A percentile compares a stretch with the other conserved stretches of the same genome.
Evolutionary conservation across 2,329 filamentous ascomycete species (phyloP).

Genomic region (Talaromyces sp.): DNA sequence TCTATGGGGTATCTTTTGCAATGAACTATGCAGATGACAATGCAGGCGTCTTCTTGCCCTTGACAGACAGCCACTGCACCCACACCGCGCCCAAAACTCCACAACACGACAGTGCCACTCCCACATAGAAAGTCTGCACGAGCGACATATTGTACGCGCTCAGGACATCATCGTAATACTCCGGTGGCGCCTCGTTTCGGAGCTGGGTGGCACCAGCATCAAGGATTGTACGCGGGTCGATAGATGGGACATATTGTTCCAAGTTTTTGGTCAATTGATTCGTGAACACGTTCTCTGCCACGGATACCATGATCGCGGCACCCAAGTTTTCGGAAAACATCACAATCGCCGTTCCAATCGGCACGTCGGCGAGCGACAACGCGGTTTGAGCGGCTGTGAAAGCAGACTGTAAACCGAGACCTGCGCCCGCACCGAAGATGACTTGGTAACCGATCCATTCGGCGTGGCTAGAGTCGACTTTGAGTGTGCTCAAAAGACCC

Average conservation of each 20-base stretch:
- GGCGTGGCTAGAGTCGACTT: conserved; percentile 17
- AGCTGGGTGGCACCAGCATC: too few relatives aligned
- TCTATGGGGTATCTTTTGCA: too few relatives aligned
- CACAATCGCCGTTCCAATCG: conserved; percentile 31
- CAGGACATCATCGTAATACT: too few relatives aligned
- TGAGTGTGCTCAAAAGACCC: conserved; percentile 30
- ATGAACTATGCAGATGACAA: background rate
- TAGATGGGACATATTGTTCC: too few relatives aligned
- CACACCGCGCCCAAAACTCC: background rate
- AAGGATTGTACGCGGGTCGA: too few relatives aligned
- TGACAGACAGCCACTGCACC: background rate
- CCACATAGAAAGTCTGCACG: background rate
- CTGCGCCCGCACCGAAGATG: conserved; percentile 19
- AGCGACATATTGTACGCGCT: background rate
- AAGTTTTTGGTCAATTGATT: too few relatives aligned
- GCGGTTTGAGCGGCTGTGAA: conserved; percentile 32
- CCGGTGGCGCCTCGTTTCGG: too few relatives aligned
- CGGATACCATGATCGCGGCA: too few relatives aligned
- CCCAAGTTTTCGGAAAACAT: conserved; percentile 35
- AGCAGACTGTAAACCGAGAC: conserved; percentile 31
- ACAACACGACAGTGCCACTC: background rate
- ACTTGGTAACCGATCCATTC: conserved; percentile 25
- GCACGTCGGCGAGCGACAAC: conserved; percentile 27
- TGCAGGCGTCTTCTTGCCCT: background rate
- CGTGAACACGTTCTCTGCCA: too few relatives aligned